A percentile compares a stretch with the other conserved stretches of the same genome.
Conservation (phyloP, 768 basidiomycete genomes). For the Suillus plorans region DNA sequence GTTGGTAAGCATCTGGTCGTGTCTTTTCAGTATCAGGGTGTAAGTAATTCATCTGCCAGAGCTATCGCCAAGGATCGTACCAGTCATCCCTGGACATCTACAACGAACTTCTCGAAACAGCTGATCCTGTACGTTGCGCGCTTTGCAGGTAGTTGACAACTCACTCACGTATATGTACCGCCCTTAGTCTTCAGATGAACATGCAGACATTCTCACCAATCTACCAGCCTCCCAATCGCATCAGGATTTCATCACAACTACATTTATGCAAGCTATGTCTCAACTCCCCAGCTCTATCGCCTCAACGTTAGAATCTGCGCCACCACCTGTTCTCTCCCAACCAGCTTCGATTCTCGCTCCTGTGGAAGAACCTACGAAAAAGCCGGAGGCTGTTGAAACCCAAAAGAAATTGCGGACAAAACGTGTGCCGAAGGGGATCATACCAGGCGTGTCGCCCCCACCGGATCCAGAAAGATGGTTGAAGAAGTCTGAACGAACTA, state of each 20-base stretch:
- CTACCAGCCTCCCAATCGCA: slow-evolving; percentile 79
- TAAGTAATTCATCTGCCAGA: slow-evolving; percentile 41
- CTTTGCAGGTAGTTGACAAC: not conserved
- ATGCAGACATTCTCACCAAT: slow-evolving; percentile 85
- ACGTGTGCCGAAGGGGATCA: slow-evolving; percentile 73
- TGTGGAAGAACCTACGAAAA: slow-evolving; percentile 31
- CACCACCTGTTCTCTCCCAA: slow-evolving; percentile 50
- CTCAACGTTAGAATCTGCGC: slow-evolving; percentile 57
- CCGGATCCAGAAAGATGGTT: slow-evolving; percentile 89
- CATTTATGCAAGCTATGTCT: slow-evolving; percentile 65
- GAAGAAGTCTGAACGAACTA: slow-evolving; percentile 80
- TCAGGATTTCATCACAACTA: slow-evolving; percentile 78
- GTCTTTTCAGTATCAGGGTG: slow-evolving; percentile 17
- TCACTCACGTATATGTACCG: slow-evolving; percentile 6
- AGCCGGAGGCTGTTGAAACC: slow-evolving; percentile 37
- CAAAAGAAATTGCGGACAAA: slow-evolving; percentile 55
- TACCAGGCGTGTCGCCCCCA: slow-evolving; percentile 75
- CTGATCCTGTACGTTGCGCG: slow-evolving; percentile 61
- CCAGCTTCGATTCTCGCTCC: slow-evolving; percentile 27
- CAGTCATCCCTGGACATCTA: slow-evolving; percentile 74
- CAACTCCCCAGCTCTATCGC: slow-evolving; percentile 51
- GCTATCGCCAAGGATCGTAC: slow-evolving; percentile 77
- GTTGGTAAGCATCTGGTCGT: slow-evolving; percentile 55
- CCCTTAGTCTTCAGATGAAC: slow-evolving; percentile 77
- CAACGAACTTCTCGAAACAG: slow-evolving; percentile 75